These are phyloP conservation scores for Corchorus capsularis DNA, from an alignment of 345 rosid species.

Conservation along the genomic window DNA sequence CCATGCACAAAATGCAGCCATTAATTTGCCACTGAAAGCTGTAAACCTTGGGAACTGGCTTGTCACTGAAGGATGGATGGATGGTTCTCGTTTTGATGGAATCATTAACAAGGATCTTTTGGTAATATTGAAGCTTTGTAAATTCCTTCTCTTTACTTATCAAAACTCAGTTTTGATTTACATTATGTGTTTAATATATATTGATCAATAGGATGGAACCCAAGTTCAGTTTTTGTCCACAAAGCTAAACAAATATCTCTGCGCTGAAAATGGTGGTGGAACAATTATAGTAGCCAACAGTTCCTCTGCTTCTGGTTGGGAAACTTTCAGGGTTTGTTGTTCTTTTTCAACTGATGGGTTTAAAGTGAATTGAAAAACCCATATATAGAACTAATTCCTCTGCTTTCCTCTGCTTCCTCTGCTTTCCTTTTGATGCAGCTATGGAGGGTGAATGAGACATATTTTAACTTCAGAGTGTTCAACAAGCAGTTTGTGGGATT, in stretches of 20 bases:
- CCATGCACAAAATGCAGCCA: conserved; percentile 12
- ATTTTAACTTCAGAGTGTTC: conserved; percentile 22
- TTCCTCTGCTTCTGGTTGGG: conserved; percentile 32
- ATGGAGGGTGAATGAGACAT: conserved; percentile 27
- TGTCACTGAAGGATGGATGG: conserved; percentile 45
- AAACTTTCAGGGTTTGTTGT: conserved; percentile 39
- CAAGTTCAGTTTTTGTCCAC: conserved; percentile 38
- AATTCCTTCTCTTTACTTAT: neutral
- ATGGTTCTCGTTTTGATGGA: conserved; percentile 30
- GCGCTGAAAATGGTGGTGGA: conserved; percentile 38
- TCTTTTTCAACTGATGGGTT: neutral
- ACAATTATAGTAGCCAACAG: conserved; percentile 29
- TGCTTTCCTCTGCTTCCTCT: neutral
- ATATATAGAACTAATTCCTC: neutral
- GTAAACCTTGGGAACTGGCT: conserved; percentile 46
- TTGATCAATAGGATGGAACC: conserved; percentile 40
- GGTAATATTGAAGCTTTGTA: conserved; percentile 17
- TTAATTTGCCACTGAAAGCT: conserved; percentile 32
- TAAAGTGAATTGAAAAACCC: neutral
- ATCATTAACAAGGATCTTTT: conserved; percentile 41
- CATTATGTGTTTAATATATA: neutral
- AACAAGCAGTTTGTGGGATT: conserved; percentile 46
- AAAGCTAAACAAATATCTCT: conserved; percentile 29
- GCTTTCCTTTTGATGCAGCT: conserved; percentile 18
- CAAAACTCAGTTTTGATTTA: neutral